A percentile compares a stretch with the other conserved stretches of the same genome.
Evolutionary conservation across 169 alveolate genomes (phyloP).

Genomic region (Plasmodium malariae): DNA sequence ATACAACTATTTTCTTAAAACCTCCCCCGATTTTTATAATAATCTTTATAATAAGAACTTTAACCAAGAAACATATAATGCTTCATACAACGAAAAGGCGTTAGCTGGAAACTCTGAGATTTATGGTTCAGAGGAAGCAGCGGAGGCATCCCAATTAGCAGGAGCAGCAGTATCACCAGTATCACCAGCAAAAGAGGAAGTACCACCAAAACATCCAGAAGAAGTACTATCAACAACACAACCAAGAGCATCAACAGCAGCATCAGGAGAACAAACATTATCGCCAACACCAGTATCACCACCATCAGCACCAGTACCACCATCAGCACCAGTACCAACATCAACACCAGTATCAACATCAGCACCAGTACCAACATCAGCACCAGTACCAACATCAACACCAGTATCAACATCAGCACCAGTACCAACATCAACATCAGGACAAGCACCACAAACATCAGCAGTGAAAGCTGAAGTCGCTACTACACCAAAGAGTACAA

Average conservation of each 20-base stretch:
- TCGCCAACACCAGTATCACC: too few species aligned
- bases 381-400: too few species aligned
- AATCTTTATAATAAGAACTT: conserved; percentile 11
- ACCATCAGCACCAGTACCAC: not conserved
- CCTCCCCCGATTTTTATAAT: conserved; percentile 11
- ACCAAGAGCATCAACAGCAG: not conserved
- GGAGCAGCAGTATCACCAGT: not conserved
- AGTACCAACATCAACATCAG: not conserved
- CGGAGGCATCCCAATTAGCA: not conserved
- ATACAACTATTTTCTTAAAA: not conserved
- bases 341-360: not conserved
- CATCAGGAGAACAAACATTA: not conserved
- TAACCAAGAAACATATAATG: not conserved
- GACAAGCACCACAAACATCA: not conserved
- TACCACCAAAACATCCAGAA: not conserved
- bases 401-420: not conserved
- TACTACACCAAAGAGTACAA: not conserved
- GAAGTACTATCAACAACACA: not conserved
- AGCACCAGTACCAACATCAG: not conserved
- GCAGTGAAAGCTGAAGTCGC: not conserved
- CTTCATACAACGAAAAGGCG: not conserved
- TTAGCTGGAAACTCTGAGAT: not conserved
- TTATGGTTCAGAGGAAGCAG: not conserved
- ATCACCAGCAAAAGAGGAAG: not conserved
- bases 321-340: not conserved